Percentiles rank a stretch among this genome's conserved stretches.
Evolutionary conservation across 2,329 filamentous ascomycete genomes (phyloP).

Genomic region (Periconia digitata): DNA sequence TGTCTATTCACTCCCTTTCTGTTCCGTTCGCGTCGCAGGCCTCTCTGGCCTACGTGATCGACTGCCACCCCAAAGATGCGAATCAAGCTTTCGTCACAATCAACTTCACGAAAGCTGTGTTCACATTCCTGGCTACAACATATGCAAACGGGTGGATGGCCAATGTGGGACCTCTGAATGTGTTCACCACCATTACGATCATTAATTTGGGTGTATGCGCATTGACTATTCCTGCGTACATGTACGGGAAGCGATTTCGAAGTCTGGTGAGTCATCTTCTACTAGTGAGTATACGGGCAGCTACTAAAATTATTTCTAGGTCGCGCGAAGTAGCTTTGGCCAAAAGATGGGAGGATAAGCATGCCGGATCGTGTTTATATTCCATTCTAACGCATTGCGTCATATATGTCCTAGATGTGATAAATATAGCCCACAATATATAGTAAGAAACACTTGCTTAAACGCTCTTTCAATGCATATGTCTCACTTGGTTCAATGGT

Average conservation of each 20-base stretch:
- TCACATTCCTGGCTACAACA: constrained; percentile 67
- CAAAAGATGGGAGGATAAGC: constrained; percentile 14
- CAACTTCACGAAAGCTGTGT: constrained; percentile 45
- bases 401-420: no score
- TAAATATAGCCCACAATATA: no score
- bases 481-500: no score
- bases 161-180: constrained; percentile 58
- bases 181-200: constrained; percentile 71
- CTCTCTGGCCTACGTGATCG: constrained; percentile 46
- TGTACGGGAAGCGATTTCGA: constrained; percentile 37
- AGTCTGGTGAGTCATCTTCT: constrained; percentile 20
- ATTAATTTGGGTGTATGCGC: constrained; percentile 75
- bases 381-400: no score
- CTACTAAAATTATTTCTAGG: constrained; percentile 4
- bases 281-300: background rate
- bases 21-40: constrained; percentile 43
- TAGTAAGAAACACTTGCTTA: no score
- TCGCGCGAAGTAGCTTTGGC: constrained; percentile 23
- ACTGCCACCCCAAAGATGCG: constrained; percentile 44
- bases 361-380: background rate
- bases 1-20: constrained; percentile 40
- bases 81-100: constrained; percentile 48
- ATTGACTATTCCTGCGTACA: constrained; percentile 69
- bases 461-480: no score
- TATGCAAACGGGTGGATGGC: constrained; percentile 74